phyloP scores from a whole-genome alignment of 805 yeast genomes.

The Lipomyces starkeyi region DNA sequence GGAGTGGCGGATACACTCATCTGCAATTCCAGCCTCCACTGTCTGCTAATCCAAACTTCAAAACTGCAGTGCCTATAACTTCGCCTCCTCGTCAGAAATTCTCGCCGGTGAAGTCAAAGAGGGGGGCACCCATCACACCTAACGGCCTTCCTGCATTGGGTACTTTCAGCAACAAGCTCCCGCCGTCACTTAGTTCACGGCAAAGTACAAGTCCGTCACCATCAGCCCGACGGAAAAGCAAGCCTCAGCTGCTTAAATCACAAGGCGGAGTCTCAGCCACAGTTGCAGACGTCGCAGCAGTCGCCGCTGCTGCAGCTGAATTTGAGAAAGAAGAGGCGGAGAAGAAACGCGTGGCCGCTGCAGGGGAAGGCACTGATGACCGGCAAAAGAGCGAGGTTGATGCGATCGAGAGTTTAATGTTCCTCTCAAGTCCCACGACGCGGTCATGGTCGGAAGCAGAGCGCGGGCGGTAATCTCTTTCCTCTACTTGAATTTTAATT shows the following conservation, averaged over 20 bases:
- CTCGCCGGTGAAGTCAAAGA: constrained; percentile 9
- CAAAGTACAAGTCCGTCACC: constrained; percentile 29
- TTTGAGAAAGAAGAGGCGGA: constrained; percentile 13
- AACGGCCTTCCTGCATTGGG: constrained; percentile 35
- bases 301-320: constrained; percentile 28
- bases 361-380: neutral
- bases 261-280: constrained; percentile 14
- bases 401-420: constrained; percentile 37
- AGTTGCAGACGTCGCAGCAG: constrained; percentile 30
- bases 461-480: neutral
- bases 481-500: neutral
- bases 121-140: constrained; percentile 26
- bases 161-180: constrained; percentile 33
- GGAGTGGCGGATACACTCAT: constrained; percentile 1
- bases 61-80: constrained; percentile 7
- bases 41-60: constrained; percentile 11
- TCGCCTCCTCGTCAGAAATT: constrained; percentile 16
- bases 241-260: constrained; percentile 1
- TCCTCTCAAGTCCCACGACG: constrained; percentile 35
- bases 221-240: neutral
- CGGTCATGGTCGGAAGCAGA: constrained; percentile 28
- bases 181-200: constrained; percentile 23
- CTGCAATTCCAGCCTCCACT: constrained; percentile 20
- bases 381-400: constrained; percentile 35
- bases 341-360: constrained; percentile 1